phyloP scores from a whole-genome alignment of 805 yeast genomes.

The Yueomyces sinensis region DNA sequence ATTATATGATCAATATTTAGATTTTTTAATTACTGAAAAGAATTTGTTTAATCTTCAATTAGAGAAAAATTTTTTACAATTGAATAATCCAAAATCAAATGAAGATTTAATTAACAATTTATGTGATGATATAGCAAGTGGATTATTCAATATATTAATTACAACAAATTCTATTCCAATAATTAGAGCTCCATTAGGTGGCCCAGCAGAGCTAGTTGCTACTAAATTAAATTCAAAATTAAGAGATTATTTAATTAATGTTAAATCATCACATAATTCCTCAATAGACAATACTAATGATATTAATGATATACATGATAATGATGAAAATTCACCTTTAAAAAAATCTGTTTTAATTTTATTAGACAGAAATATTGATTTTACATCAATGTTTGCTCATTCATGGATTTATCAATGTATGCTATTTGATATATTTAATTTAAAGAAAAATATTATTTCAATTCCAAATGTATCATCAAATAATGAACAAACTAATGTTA shows the following conservation, averaged over 20 bases:
- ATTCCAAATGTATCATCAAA: conserved; percentile 29
- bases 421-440: conserved; percentile 80
- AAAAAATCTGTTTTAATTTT: conserved; percentile 69
- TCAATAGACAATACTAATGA: conserved; percentile 8
- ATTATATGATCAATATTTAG: conserved; percentile 87
- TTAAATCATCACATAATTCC: conserved; percentile 23
- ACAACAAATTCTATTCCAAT: conserved; percentile 76
- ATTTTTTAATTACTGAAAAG: conserved; percentile 88
- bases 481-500: conserved; percentile 6
- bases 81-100: conserved; percentile 57
- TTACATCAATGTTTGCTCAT: conserved; percentile 89
- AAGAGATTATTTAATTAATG: conserved; percentile 72
- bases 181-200: conserved; percentile 81
- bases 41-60: conserved; percentile 72
- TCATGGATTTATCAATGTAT: conserved; percentile 97
- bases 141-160: conserved; percentile 66
- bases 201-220: conserved; percentile 92
- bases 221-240: conserved; percentile 71
- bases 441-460: conserved; percentile 71
- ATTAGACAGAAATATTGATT: conserved; percentile 79
- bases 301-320: conserved; percentile 10
- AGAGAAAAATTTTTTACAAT: conserved; percentile 46
- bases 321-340: conserved; percentile 16
- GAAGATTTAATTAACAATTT: conserved; percentile 61
- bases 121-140: conserved; percentile 64